These are phyloP conservation scores for Bruguiera sexangula DNA, from an alignment of 345 rosid genomes.

Conservation along the genomic window DNA sequence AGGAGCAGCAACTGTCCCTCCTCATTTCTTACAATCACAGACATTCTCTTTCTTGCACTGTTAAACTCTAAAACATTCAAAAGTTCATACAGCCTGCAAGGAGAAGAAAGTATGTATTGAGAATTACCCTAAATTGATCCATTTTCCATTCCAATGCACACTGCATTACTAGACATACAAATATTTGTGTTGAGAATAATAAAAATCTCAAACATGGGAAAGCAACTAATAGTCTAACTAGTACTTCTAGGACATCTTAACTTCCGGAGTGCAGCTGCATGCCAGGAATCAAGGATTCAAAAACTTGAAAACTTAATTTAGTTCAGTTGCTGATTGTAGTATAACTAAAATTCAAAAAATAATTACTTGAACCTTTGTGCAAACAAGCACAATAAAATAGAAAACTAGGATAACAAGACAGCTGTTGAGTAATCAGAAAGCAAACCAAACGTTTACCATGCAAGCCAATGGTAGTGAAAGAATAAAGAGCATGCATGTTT, in stretches of 20 bases:
- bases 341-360: background rate
- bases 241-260: background rate
- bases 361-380: background rate
- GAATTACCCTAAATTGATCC: background rate
- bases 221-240: background rate
- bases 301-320: too few species aligned
- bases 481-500: background rate
- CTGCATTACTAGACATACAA: background rate
- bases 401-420: background rate
- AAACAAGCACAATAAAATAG: background rate
- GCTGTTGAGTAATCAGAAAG: background rate
- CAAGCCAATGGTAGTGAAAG: too few species aligned
- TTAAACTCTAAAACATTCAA: slow-evolving; percentile 77
- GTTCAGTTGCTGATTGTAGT: too few species aligned
- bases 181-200: background rate
- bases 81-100: slow-evolving; percentile 61
- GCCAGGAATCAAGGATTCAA: background rate
- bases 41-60: slow-evolving; percentile 91
- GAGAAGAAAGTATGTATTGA: slow-evolving; percentile 2
- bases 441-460: background rate
- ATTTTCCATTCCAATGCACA: background rate
- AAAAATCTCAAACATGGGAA: background rate
- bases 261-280: background rate
- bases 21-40: slow-evolving; percentile 77
- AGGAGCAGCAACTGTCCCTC: slow-evolving; percentile 65